phyloP scores from a whole-genome alignment of 1,284 basidiomycete genomes.

The Chalciporus sp. region DNA sequence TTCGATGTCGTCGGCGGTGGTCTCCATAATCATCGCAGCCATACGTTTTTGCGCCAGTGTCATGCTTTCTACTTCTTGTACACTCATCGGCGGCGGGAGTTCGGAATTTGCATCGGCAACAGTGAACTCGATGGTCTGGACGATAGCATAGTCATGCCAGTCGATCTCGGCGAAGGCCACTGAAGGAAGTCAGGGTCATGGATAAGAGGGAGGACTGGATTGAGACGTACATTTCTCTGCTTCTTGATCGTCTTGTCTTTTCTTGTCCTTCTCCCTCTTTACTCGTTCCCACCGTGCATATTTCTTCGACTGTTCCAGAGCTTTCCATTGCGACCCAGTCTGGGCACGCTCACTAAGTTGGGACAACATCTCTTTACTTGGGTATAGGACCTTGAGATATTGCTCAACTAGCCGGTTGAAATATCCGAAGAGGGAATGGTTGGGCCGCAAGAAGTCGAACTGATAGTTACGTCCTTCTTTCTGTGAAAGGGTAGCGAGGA shows the following conservation, averaged over 20 bases:
- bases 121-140: slow-evolving; percentile 98
- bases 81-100: slow-evolving; percentile 92
- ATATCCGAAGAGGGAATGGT: slow-evolving; percentile 93
- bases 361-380: slow-evolving; percentile 75
- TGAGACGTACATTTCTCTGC: slow-evolving; percentile 71
- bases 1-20: slow-evolving; percentile 82
- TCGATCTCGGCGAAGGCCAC: slow-evolving; percentile 96
- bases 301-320: slow-evolving; percentile 75
- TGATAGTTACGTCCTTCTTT: slow-evolving; percentile 95
- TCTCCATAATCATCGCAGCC: slow-evolving; percentile 98
- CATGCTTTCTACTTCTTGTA: slow-evolving; percentile 96
- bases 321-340: slow-evolving; percentile 69
- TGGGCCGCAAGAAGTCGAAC: slow-evolving; percentile 96
- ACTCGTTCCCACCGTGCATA: slow-evolving; percentile 90
- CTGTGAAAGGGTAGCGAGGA: slow-evolving; percentile 84
- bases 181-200: slow-evolving; percentile 33
- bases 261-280: slow-evolving; percentile 84
- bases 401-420: slow-evolving; percentile 98
- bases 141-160: slow-evolving; percentile 99
- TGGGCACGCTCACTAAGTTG: slow-evolving; percentile 66
- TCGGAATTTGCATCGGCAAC: slow-evolving; percentile 89
- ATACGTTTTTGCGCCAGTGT: slow-evolving; percentile 96
- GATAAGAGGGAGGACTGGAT: slow-evolving; percentile 3
- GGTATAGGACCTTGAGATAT: slow-evolving; percentile 90
- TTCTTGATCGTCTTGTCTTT: slow-evolving; percentile 87